Evolutionary conservation across 108 stramenopile species (phyloP).

Genomic region (Pelagomonas calceolata): DNA sequence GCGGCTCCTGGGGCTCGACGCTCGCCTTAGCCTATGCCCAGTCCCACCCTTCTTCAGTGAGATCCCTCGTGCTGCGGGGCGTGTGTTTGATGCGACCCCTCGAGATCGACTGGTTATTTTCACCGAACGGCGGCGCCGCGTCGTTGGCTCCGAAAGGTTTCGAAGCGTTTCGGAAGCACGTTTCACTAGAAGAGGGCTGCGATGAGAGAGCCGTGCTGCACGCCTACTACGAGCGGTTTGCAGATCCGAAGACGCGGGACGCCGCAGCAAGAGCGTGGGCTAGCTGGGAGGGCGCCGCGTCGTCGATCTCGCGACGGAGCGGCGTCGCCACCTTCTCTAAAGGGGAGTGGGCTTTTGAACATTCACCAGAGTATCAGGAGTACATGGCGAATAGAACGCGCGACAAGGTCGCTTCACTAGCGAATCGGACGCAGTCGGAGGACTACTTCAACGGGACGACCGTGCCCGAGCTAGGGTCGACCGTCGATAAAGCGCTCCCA

Average conservation of each 20-base stretch:
- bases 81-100: background rate
- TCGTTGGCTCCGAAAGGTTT: background rate
- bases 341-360: background rate
- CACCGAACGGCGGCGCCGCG: background rate
- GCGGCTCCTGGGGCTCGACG: slow-evolving; percentile 5
- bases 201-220: slow-evolving; percentile 29
- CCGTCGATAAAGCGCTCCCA: background rate
- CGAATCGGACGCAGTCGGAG: background rate
- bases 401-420: background rate
- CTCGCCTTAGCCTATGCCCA: slow-evolving; percentile 5
- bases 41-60: background rate
- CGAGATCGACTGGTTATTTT: slow-evolving; percentile 10
- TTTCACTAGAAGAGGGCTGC: background rate
- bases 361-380: background rate
- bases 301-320: background rate
- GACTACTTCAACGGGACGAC: background rate
- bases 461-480: background rate
- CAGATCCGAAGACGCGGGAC: slow-evolving; percentile 31
- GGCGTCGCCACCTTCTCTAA: background rate
- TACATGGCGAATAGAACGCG: no score
- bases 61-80: slow-evolving; percentile 9
- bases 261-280: slow-evolving; percentile 46
- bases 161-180: background rate
- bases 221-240: slow-evolving; percentile 43
- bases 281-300: slow-evolving; percentile 44